A percentile compares a stretch with the other conserved stretches of the same genome.
Conservation (phyloP, 2,329 filamentous ascomycete genomes). For the Hortaea werneckii region DNA sequence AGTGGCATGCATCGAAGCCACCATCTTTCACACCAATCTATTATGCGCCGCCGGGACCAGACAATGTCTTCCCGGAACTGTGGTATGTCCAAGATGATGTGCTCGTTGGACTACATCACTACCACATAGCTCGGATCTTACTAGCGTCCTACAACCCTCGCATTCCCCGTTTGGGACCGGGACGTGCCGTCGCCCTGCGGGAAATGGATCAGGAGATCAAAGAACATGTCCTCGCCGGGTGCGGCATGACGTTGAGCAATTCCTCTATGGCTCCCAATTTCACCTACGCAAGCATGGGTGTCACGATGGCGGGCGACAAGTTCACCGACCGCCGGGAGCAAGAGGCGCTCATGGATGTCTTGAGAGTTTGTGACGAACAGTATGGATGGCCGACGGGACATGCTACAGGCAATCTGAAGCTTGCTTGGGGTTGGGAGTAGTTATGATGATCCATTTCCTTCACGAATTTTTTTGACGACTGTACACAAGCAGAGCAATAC, state of each 20-base stretch:
- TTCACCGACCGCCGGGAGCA: slow-evolving; percentile 40
- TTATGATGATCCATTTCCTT: neutral
- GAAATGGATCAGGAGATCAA: slow-evolving; percentile 37
- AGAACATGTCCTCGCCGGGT: slow-evolving; percentile 42
- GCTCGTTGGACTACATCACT: slow-evolving; percentile 51
- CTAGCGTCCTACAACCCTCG: slow-evolving; percentile 47
- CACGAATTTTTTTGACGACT: no score
- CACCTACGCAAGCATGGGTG: slow-evolving; percentile 34
- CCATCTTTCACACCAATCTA: slow-evolving; percentile 47
- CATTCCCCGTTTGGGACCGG: slow-evolving; percentile 39
- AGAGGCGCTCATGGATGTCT: slow-evolving; percentile 38
- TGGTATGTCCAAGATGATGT: slow-evolving; percentile 49
- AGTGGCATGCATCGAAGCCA: slow-evolving; percentile 41
- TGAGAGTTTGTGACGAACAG: slow-evolving; percentile 40
- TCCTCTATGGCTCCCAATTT: slow-evolving; percentile 44
- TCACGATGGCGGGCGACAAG: slow-evolving; percentile 35
- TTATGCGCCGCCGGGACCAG: slow-evolving; percentile 20
- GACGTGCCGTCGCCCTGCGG: slow-evolving; percentile 29
- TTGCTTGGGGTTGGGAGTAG: slow-evolving; percentile 24
- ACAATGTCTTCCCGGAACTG: slow-evolving; percentile 46
- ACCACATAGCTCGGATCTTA: slow-evolving; percentile 48
- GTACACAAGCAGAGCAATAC: no score
- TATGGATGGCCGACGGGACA: slow-evolving; percentile 44
- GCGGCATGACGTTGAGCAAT: slow-evolving; percentile 50
- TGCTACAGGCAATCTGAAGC: slow-evolving; percentile 39